Conservation (phyloP, 345 rosid genomes). For the Gossypium rotundifolium region DNA sequence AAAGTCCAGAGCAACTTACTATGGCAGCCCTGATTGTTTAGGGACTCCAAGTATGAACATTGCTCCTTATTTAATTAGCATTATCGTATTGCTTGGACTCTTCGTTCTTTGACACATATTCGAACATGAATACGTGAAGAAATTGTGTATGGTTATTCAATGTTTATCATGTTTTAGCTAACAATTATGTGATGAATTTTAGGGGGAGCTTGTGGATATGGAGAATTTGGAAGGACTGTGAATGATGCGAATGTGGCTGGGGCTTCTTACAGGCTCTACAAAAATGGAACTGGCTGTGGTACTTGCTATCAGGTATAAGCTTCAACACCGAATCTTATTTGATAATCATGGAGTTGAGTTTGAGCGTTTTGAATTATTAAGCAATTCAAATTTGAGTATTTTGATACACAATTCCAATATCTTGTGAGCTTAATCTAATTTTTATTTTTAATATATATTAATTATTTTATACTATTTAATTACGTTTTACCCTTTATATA, state of each 20-base stretch:
- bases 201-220: constrained; percentile 89
- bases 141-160: too few species aligned
- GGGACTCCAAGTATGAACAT: constrained; percentile 61
- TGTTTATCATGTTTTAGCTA: not conserved
- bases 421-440: too few species aligned
- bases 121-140: not conserved
- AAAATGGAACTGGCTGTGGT: constrained; percentile 82
- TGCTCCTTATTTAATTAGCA: not conserved
- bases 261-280: constrained; percentile 53
- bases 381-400: too few species aligned
- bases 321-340: not conserved
- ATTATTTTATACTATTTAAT: too few species aligned
- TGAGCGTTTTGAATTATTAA: too few species aligned
- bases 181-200: not conserved
- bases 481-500: too few species aligned
- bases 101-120: not conserved
- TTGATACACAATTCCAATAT: too few species aligned
- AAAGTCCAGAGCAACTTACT: constrained; percentile 69
- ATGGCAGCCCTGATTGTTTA: constrained; percentile 78
- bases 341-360: too few species aligned
- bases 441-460: too few species aligned
- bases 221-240: constrained; percentile 66
- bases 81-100: not conserved
- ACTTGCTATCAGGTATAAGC: constrained; percentile 79
- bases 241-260: constrained; percentile 77